Evolutionary conservation across 257 asterid genomes (phyloP).

Genomic region (Schizonepeta tenuifolia): DNA sequence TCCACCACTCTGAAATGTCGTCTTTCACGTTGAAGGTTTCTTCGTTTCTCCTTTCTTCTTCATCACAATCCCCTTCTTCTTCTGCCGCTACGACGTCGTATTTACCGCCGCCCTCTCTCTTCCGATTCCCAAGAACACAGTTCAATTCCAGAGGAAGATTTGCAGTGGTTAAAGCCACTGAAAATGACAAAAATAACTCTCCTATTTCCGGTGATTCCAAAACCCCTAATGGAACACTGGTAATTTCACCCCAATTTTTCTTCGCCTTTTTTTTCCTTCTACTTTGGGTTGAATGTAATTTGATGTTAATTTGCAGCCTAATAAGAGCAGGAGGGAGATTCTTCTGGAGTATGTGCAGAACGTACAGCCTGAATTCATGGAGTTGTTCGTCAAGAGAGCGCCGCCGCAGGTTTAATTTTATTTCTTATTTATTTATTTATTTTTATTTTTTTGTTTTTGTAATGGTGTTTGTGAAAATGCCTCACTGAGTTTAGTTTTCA

Average conservation of each 20-base stretch:
- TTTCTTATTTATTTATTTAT: not conserved
- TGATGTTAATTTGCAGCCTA: constrained; percentile 48
- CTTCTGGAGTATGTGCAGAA: constrained; percentile 92
- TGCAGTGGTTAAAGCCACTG: constrained; percentile 55
- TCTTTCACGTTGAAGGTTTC: constrained; percentile 58
- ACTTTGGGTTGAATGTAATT: constrained; percentile 2
- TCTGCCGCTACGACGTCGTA: constrained; percentile 48
- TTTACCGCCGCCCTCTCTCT: constrained; percentile 35
- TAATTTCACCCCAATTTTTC: constrained; percentile 30
- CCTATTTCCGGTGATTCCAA: constrained; percentile 62
- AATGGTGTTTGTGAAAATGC: constrained; percentile 44
- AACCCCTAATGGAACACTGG: constrained; percentile 70
- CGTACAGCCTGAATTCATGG: constrained; percentile 98
- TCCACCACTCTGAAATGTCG: constrained; percentile 51
- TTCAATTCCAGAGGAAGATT: constrained; percentile 46
- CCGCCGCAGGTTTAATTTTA: constrained; percentile 73
- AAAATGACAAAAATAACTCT: constrained; percentile 40
- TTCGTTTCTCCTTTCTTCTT: constrained; percentile 44
- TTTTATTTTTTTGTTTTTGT: no score
- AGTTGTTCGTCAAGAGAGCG: constrained; percentile 84
- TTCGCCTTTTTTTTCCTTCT: not conserved
- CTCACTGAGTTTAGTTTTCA: constrained; percentile 20
- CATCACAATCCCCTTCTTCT: constrained; percentile 42
- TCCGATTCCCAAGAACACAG: constrained; percentile 46
- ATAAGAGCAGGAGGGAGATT: constrained; percentile 84